Percentiles rank a stretch among this genome's conserved stretches.
Evolutionary conservation across 768 basidiomycete genomes (phyloP).

Genomic region (Termitomyces sp.): DNA sequence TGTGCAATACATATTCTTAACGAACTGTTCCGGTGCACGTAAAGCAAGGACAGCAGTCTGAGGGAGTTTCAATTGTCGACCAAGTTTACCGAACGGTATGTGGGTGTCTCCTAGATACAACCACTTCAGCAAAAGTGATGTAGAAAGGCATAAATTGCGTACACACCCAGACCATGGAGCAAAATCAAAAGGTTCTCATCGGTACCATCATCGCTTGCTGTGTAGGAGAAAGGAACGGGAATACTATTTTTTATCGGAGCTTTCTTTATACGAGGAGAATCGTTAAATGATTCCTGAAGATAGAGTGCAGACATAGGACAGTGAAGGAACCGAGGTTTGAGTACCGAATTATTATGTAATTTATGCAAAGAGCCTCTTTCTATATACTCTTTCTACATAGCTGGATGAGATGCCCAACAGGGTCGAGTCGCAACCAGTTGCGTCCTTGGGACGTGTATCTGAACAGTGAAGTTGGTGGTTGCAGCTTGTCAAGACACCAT

Average conservation of each 20-base stretch:
- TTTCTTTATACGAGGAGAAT: slow-evolving; percentile 37
- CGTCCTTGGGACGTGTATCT: too few relatives aligned
- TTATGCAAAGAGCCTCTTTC: too few relatives aligned
- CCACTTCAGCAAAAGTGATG: background rate
- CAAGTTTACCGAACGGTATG: slow-evolving; percentile 69
- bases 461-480: too few relatives aligned
- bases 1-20: slow-evolving; percentile 2
- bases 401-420: too few relatives aligned
- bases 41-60: slow-evolving; percentile 84
- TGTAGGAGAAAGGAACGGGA: slow-evolving; percentile 57
- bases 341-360: too few relatives aligned
- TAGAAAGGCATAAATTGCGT: background rate
- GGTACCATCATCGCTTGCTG: slow-evolving; percentile 72
- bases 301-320: slow-evolving; percentile 23
- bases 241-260: slow-evolving; percentile 39
- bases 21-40: slow-evolving; percentile 72
- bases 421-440: too few relatives aligned
- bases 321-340: background rate
- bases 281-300: slow-evolving; percentile 22
- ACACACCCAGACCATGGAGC: slow-evolving; percentile 79
- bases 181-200: slow-evolving; percentile 84
- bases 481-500: too few relatives aligned
- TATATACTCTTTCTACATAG: too few relatives aligned
- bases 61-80: slow-evolving; percentile 70
- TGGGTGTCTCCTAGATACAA: slow-evolving; percentile 69